Evolutionary conservation across 140 eudicot genomes (phyloP).

Genomic region (Oenanthe javanica): DNA sequence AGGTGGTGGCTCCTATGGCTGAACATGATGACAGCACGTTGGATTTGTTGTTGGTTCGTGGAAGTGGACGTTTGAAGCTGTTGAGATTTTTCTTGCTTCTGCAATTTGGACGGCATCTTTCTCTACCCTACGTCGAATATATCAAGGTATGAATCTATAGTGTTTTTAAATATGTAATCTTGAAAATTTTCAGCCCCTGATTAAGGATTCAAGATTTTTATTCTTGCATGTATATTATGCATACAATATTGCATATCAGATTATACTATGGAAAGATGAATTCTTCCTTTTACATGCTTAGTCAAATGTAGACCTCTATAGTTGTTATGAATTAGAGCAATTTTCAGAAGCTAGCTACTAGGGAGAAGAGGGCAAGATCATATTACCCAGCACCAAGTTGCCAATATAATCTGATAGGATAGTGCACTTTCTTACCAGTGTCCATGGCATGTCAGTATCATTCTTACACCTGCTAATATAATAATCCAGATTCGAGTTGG

Average conservation of each 20-base stretch:
- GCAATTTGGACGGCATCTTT: constrained; percentile 86
- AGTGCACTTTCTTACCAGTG: background rate
- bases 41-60: constrained; percentile 91
- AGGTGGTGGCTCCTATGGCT: constrained; percentile 97
- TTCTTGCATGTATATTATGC: background rate
- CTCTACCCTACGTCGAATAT: constrained; percentile 92
- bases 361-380: background rate
- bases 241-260: background rate
- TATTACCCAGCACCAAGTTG: background rate
- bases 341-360: background rate
- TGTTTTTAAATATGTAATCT: background rate
- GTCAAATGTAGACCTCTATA: background rate
- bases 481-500: background rate
- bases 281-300: background rate
- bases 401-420: background rate
- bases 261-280: background rate
- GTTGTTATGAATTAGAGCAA: background rate
- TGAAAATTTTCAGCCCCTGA: background rate
- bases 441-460: background rate
- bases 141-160: constrained; percentile 52
- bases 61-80: constrained; percentile 73
- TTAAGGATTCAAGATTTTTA: background rate
- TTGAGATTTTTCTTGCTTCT: constrained; percentile 67
- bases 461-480: background rate
- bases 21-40: constrained; percentile 86